Percentiles rank a stretch among this genome's conserved stretches.
Evolutionary conservation across 441 rosid species (phyloP).

Genomic region (Euphorbia celastroides): DNA sequence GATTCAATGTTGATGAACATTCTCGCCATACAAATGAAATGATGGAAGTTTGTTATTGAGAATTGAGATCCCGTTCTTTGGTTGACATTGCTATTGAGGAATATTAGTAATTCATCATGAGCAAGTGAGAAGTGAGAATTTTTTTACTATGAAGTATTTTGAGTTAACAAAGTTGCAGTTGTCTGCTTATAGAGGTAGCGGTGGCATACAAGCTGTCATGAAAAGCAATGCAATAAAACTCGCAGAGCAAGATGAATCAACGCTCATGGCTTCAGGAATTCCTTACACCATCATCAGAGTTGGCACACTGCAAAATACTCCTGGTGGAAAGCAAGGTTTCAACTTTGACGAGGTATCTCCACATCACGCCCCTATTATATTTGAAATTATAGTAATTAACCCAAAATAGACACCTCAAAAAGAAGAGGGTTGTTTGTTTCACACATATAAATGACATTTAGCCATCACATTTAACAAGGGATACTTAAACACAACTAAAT

Average conservation of each 20-base stretch:
- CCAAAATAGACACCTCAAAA: not conserved
- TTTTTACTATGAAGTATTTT: conserved; percentile 6
- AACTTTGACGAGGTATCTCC: conserved; percentile 50
- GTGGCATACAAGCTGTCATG: conserved; percentile 72
- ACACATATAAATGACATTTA: not conserved
- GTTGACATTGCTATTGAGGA: too few relatives aligned
- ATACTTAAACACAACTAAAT: not conserved
- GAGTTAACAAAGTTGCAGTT: conserved; percentile 76
- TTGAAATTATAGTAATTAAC: not conserved
- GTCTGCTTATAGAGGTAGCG: conserved; percentile 70
- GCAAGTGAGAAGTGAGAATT: too few relatives aligned
- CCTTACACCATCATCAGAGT: conserved; percentile 73
- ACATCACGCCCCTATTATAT: not conserved
- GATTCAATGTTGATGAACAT: too few relatives aligned
- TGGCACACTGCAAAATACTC: conserved; percentile 50
- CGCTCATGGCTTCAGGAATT: conserved; percentile 40
- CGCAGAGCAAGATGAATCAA: conserved; percentile 76
- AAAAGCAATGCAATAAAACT: conserved; percentile 47
- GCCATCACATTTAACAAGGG: too few relatives aligned
- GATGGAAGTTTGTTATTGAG: not conserved
- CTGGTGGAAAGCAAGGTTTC: conserved; percentile 76
- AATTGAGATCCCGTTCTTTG: too few relatives aligned
- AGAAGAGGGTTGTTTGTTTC: not conserved
- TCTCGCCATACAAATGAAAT: not conserved
- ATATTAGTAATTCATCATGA: too few relatives aligned